These are phyloP conservation scores for Vigna angularis DNA, from an alignment of 306 rosid genomes.

Conservation along the genomic window DNA sequence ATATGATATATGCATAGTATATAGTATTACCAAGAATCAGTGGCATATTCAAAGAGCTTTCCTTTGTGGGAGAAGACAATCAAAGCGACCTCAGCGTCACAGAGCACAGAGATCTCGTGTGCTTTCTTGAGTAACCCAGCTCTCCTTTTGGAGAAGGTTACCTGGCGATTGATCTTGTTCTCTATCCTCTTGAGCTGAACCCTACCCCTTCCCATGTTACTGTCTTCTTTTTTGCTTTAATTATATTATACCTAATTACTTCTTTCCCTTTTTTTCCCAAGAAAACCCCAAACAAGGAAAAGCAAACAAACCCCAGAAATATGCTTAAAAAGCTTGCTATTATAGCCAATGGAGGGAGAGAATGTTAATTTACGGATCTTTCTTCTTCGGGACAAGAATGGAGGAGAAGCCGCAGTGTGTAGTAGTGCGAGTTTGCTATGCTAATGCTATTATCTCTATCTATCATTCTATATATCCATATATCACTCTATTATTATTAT, in stretches of 20 bases:
- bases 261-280: slow-evolving; percentile 34
- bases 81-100: slow-evolving; percentile 95
- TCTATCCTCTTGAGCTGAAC: slow-evolving; percentile 92
- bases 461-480: background rate
- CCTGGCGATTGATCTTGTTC: slow-evolving; percentile 96
- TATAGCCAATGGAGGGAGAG: slow-evolving; percentile 25
- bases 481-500: background rate
- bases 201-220: slow-evolving; percentile 93
- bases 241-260: slow-evolving; percentile 25
- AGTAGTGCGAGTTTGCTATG: background rate
- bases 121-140: slow-evolving; percentile 92
- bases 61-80: slow-evolving; percentile 96
- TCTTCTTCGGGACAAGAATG: slow-evolving; percentile 53
- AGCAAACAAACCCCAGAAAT: slow-evolving; percentile 45
- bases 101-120: slow-evolving; percentile 93
- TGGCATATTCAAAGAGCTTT: slow-evolving; percentile 88
- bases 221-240: slow-evolving; percentile 1
- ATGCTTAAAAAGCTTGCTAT: slow-evolving; percentile 38
- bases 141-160: slow-evolving; percentile 94
- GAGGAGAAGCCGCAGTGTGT: slow-evolving; percentile 40
- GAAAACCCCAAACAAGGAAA: slow-evolving; percentile 52
- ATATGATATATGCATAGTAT: background rate
- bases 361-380: slow-evolving; percentile 41
- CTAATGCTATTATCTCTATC: background rate
- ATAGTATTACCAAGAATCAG: slow-evolving; percentile 59